Evolutionary conservation across 495 filamentous ascomycete genomes (phyloP), one percentile per base, ranked within the genome.

Genomic region (Penicillium roqueforti): DNA sequence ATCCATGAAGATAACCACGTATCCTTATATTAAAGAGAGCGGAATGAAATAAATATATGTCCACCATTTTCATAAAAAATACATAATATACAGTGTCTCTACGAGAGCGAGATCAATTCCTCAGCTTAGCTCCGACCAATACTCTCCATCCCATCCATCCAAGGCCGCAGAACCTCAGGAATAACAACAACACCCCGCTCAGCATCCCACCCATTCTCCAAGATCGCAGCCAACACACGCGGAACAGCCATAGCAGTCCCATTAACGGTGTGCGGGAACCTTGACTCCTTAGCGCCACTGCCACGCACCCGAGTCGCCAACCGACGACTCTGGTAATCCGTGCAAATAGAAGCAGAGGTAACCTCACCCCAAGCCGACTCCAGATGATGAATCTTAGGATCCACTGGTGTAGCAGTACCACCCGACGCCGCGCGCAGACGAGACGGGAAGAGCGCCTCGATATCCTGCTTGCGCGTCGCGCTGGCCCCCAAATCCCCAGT

Each of bases 301-400:
- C 78, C 62, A 36, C 78, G 77, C 14, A 89, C 69, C 16, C 84
- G 78, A 10, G 93, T 95, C 23, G 80, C 87, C 34, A 98, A 73
- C 18, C 93, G 79, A 8, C 93, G 78, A 19, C 81, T 85, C 76
- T 98, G 93, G 70, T 97, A 97, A 66, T 97, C 95, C 4, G 90
- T 93, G 68, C 93, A 98, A 53, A 92, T 87, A 48, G 88, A 92
- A 11, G 90, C 84, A 47, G 85, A 89, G 0, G 92, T 95, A 10
- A 98, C 88, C 68, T 98, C 93, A 28, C 93, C 93, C 87, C 89
- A 98, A 11, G 91, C 92, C 23, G 84, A 81, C 66, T 91, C 85
- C 16, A 81, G 74, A 28, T 79, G 74, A 14, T 60, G 38, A 3
- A 51, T 26, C 4, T 46, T 28, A 0, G 54, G 34, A 31, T 60